Evolutionary conservation across 306 rosid species (phyloP).

Genomic region (Trichosanthes cucumerina): DNA sequence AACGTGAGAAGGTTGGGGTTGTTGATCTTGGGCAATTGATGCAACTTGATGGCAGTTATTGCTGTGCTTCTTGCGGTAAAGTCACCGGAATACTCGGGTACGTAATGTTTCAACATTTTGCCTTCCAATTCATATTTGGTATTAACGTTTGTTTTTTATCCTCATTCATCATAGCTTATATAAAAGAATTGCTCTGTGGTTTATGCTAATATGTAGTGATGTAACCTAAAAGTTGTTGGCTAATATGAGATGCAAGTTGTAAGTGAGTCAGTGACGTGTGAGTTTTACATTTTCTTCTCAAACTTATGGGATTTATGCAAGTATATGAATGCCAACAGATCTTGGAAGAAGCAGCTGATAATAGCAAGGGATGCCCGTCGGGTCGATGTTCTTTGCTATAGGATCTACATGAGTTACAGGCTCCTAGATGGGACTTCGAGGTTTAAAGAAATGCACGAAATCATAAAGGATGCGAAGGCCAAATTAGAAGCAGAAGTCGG

Average conservation of each 20-base stretch:
- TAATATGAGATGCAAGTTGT: not conserved
- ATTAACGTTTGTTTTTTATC: not conserved
- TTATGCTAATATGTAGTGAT: not conserved
- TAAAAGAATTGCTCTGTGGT: not conserved
- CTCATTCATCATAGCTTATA: not conserved
- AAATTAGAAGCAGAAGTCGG: conserved; percentile 90
- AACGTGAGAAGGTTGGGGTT: conserved; percentile 81
- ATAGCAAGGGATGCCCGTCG: conserved; percentile 96
- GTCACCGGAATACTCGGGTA: conserved; percentile 95
- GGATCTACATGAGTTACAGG: conserved; percentile 89
- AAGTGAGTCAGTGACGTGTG: not conserved
- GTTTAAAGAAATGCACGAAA: conserved; percentile 76
- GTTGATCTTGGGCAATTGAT: conserved; percentile 96
- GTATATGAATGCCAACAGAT: conserved; percentile 37
- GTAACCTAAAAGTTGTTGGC: not conserved
- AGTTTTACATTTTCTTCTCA: not conserved
- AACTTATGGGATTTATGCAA: conserved; percentile 19
- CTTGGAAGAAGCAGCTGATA: conserved; percentile 90
- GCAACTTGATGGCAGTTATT: conserved; percentile 98
- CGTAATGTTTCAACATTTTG: conserved; percentile 27
- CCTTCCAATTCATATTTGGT: not conserved
- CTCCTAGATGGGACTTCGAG: conserved; percentile 72
- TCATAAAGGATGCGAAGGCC: conserved; percentile 71
- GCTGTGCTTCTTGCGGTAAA: conserved; percentile 98
- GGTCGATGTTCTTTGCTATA: conserved; percentile 73